A percentile compares a stretch with the other conserved stretches of the same genome.
phyloP scores from a whole-genome alignment of 108 stramenopile species.

The Cyclotella choctawhatcheeana region DNA sequence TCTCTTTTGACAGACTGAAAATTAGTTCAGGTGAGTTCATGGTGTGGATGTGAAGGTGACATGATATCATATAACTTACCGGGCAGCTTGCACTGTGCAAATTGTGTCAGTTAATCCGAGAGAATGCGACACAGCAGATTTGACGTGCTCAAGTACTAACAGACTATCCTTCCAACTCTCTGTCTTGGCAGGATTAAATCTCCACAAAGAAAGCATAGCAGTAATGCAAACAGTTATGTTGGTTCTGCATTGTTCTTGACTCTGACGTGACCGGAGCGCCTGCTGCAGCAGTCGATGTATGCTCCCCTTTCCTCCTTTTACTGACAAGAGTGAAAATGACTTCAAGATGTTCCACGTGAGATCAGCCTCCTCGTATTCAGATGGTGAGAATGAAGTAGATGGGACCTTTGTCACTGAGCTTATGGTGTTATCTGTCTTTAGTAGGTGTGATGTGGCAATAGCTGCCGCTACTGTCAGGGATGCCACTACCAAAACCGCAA shows the following conservation, averaged over 20 bases:
- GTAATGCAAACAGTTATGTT: slow-evolving; percentile 52
- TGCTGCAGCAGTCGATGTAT: slow-evolving; percentile 65
- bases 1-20: slow-evolving; percentile 63
- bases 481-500: background rate
- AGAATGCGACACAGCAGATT: slow-evolving; percentile 53
- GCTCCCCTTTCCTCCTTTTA: slow-evolving; percentile 66
- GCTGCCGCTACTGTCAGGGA: background rate
- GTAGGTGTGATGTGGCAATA: background rate
- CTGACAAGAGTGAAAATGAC: slow-evolving; percentile 59
- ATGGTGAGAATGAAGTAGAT: slow-evolving; percentile 32
- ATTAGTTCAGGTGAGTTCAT: too few relatives aligned
- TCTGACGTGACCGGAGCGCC: slow-evolving; percentile 60
- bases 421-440: slow-evolving; percentile 3
- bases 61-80: too few relatives aligned
- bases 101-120: slow-evolving; percentile 28
- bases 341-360: slow-evolving; percentile 71
- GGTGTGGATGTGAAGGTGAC: too few relatives aligned
- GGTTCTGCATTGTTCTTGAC: slow-evolving; percentile 28
- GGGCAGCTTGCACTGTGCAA: slow-evolving; percentile 36
- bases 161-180: slow-evolving; percentile 63
- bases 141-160: slow-evolving; percentile 63
- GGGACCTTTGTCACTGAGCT: background rate
- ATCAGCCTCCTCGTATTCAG: slow-evolving; percentile 67
- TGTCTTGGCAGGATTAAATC: slow-evolving; percentile 46
- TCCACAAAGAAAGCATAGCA: slow-evolving; percentile 55